phyloP scores from a whole-genome alignment of 257 asterid species.

The Plantago ovata region DNA sequence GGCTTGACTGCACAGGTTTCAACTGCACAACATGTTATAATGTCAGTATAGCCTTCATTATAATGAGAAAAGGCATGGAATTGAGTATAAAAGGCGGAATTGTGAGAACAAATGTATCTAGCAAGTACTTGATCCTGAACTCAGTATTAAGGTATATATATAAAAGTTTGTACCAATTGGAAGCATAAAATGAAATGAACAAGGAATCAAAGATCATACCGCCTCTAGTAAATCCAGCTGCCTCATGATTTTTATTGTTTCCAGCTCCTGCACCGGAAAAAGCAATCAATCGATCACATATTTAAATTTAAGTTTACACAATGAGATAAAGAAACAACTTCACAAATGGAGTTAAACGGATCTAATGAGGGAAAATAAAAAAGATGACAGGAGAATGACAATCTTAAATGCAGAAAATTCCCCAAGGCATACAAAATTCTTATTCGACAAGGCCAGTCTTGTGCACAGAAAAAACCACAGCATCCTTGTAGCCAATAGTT shows the following conservation, averaged over 20 bases:
- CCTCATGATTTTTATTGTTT: constrained; percentile 68
- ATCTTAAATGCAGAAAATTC: no score
- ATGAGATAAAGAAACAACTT: no score
- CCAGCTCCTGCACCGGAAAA: constrained; percentile 91
- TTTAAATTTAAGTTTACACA: no score
- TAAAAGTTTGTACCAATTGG: background rate
- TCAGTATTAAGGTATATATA: background rate
- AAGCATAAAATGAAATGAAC: background rate
- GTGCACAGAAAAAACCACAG: no score
- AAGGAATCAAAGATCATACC: constrained; percentile 38
- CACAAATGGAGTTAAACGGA: background rate
- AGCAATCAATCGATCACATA: no score
- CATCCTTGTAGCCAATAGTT: no score
- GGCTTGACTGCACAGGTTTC: constrained; percentile 45
- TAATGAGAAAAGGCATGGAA: background rate
- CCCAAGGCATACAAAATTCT: no score
- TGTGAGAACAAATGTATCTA: background rate
- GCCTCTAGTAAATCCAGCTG: constrained; percentile 73
- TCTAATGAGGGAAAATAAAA: no score
- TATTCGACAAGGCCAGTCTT: no score
- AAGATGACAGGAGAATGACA: no score
- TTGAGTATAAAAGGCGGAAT: background rate
- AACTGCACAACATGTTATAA: constrained; percentile 51
- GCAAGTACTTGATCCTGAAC: constrained; percentile 1
- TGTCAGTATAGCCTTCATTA: no score